Conservation (phyloP, 1,139 yeast species). For the Torulaspora pretoriensis region DNA sequence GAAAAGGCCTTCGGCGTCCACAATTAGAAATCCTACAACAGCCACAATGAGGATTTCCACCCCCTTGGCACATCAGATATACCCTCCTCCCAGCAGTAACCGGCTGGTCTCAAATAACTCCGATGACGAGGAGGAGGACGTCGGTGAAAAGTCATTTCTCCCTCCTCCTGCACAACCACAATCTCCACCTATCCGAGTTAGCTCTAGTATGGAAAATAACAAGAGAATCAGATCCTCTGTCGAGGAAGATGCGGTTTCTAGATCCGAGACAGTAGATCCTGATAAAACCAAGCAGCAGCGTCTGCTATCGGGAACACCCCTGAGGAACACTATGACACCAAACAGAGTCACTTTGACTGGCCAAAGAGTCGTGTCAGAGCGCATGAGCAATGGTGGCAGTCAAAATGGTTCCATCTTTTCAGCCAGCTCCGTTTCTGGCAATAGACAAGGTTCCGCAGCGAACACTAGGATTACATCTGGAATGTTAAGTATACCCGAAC, state of each 20-base stretch:
- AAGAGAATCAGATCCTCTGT: conserved; percentile 25
- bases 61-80: conserved; percentile 39
- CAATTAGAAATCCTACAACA: conserved; percentile 18
- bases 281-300: conserved; percentile 37
- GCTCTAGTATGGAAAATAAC: conserved; percentile 34
- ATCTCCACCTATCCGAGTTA: conserved; percentile 38
- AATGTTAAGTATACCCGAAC: conserved; percentile 49
- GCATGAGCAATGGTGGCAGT: conserved; percentile 10
- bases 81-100: conserved; percentile 26
- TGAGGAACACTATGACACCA: conserved; percentile 32
- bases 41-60: conserved; percentile 35
- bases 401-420: conserved; percentile 15
- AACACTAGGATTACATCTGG: conserved; percentile 59
- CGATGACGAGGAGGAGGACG: conserved; percentile 31
- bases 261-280: conserved; percentile 38
- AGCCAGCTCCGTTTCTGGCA: conserved; percentile 6
- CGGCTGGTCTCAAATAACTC: conserved; percentile 28
- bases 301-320: conserved; percentile 32
- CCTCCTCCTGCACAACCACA: conserved; percentile 38
- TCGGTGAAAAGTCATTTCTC: conserved; percentile 34
- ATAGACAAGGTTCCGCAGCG: conserved; percentile 15
- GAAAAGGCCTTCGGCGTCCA: conserved; percentile 26
- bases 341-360: conserved; percentile 34
- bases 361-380: conserved; percentile 33
- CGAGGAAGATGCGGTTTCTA: conserved; percentile 35